Conservation (phyloP, 108 stramenopile species). For the Nitzschia sp. region DNA sequence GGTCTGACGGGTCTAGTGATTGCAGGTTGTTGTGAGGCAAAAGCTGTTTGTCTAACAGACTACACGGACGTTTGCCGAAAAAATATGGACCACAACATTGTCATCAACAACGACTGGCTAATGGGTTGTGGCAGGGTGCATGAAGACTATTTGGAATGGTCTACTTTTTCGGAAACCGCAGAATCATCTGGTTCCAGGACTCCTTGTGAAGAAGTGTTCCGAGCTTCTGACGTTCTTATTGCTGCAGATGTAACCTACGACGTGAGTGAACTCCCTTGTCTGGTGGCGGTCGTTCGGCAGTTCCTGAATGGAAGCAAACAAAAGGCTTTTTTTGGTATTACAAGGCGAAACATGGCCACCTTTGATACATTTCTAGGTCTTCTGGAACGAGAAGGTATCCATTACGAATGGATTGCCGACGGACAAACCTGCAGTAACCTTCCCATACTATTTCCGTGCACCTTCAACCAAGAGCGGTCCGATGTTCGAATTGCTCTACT, state of each 20-base stretch:
- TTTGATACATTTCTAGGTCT: conserved; percentile 50
- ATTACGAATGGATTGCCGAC: conserved; percentile 28
- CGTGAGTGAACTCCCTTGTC: conserved; percentile 30
- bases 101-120: conserved; percentile 50
- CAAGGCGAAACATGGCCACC: conserved; percentile 49
- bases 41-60: conserved; percentile 64
- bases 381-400: conserved; percentile 36
- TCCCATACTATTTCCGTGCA: conserved; percentile 52
- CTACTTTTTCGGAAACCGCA: conserved; percentile 24
- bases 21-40: conserved; percentile 39
- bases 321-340: conserved; percentile 58
- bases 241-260: conserved; percentile 77
- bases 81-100: conserved; percentile 65
- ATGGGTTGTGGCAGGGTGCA: neutral
- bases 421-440: conserved; percentile 17
- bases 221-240: conserved; percentile 51
- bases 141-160: conserved; percentile 65
- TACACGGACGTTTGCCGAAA: conserved; percentile 52
- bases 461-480: conserved; percentile 49
- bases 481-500: conserved; percentile 46
- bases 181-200: no score
- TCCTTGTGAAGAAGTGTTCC: neutral
- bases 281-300: conserved; percentile 37
- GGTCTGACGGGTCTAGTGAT: conserved; percentile 63
- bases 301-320: conserved; percentile 37